These are phyloP conservation scores for Wallacemonas sp. DNA, from an alignment of 208 protist species.

Conservation along the genomic window DNA sequence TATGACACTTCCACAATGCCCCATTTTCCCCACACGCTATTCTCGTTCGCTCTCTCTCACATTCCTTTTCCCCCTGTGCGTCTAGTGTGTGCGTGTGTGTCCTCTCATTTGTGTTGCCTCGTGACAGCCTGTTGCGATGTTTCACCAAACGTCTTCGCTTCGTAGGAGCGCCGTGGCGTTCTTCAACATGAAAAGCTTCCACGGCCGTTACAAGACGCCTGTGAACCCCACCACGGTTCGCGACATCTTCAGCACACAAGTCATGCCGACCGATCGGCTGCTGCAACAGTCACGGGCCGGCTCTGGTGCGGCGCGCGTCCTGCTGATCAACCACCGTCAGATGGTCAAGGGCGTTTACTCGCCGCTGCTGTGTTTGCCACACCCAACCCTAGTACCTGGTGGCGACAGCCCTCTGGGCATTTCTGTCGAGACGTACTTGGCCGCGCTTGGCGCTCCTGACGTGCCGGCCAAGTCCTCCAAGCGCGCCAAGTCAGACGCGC, in stretches of 20 bases:
- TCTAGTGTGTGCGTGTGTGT: no score
- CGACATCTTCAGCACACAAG: constrained; percentile 34
- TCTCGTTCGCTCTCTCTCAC: no score
- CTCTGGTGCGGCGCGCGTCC: constrained; percentile 56
- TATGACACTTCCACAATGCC: no score
- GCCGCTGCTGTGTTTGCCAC: constrained; percentile 71
- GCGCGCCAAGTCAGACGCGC: not conserved
- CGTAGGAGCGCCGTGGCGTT: constrained; percentile 64
- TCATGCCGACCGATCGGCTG: constrained; percentile 62
- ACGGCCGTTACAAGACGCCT: constrained; percentile 44
- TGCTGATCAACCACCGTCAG: constrained; percentile 81
- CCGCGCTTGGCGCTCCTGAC: not conserved
- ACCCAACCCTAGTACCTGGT: constrained; percentile 41
- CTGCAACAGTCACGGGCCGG: constrained; percentile 71
- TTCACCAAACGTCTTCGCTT: not conserved
- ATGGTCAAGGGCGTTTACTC: constrained; percentile 80
- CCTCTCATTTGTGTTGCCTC: no score
- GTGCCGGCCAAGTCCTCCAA: constrained; percentile 6
- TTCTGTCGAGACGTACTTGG: constrained; percentile 51
- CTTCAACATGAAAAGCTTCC: constrained; percentile 86
- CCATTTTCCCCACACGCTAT: no score
- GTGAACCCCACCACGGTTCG: constrained; percentile 43
- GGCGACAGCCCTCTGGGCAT: constrained; percentile 57
- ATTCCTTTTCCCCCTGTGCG: no score
- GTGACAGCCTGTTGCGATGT: no score